A percentile compares a stretch with the other conserved stretches of the same genome.
Evolutionary conservation across 306 rosid species (phyloP).

Genomic region (Lathyrus tuberosus): DNA sequence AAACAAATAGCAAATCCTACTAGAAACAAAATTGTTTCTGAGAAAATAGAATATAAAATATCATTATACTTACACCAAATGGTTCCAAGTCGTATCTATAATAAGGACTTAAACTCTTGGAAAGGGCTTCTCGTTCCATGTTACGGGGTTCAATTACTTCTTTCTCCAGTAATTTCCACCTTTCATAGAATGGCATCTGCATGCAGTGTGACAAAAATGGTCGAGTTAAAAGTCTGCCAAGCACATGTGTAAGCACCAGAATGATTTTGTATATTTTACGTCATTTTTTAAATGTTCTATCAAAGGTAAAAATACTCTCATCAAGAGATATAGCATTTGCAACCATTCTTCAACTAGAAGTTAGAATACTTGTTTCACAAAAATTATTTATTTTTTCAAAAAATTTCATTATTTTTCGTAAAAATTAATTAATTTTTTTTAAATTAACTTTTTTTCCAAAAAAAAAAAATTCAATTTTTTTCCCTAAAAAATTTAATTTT

Average conservation of each 20-base stretch:
- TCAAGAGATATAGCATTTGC: neutral
- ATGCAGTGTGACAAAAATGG: slow-evolving; percentile 37
- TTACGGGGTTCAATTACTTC: slow-evolving; percentile 97
- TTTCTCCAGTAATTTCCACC: slow-evolving; percentile 98
- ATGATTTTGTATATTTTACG: neutral
- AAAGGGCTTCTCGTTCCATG: slow-evolving; percentile 76
- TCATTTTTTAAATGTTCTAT: neutral
- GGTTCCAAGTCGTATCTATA: slow-evolving; percentile 96
- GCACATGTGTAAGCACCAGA: slow-evolving; percentile 15
- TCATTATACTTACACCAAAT: slow-evolving; percentile 71
- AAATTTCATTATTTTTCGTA: no score
- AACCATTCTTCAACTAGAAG: slow-evolving; percentile 14
- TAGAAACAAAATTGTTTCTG: slow-evolving; percentile 25
- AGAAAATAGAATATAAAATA: slow-evolving; percentile 21
- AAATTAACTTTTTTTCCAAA: no score
- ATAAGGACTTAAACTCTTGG: slow-evolving; percentile 64
- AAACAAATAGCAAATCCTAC: slow-evolving; percentile 35
- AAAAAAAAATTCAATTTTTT: no score
- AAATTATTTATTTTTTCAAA: no score
- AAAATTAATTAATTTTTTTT: no score
- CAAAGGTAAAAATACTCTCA: slow-evolving; percentile 13
- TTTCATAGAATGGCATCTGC: slow-evolving; percentile 93
- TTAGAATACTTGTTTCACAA: no score
- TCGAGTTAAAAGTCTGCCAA: slow-evolving; percentile 32
- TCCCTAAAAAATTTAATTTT: no score